A percentile compares a stretch with the other conserved stretches of the same genome.
These are phyloP conservation scores for Entomophthora muscae DNA, from an alignment of 371 early-diverging fungal species.

Conservation along the genomic window DNA sequence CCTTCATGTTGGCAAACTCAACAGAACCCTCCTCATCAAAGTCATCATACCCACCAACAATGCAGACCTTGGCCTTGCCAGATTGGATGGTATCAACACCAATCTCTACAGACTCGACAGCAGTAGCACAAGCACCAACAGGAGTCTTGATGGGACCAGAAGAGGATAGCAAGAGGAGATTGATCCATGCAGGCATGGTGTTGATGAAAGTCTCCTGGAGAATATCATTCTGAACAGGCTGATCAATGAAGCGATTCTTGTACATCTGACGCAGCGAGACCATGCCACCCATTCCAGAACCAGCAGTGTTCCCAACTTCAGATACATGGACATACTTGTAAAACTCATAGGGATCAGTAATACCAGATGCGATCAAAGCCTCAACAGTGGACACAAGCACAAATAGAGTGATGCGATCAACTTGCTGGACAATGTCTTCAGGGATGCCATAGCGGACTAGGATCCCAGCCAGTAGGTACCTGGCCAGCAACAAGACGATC, in stretches of 20 bases:
- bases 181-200: too few species aligned
- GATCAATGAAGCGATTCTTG: constrained; percentile 57
- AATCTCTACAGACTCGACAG: constrained; percentile 80
- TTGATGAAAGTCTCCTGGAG: constrained; percentile 82
- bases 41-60: constrained; percentile 92
- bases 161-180: too few species aligned
- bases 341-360: constrained; percentile 94
- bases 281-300: constrained; percentile 80
- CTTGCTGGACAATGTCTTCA: constrained; percentile 78
- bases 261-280: constrained; percentile 59
- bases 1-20: too few species aligned
- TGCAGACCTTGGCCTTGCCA: constrained; percentile 86
- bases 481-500: too few species aligned
- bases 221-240: constrained; percentile 83
- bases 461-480: constrained; percentile 91
- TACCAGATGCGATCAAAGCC: constrained; percentile 78
- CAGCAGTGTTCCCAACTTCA: constrained; percentile 84
- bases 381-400: constrained; percentile 83
- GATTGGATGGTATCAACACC: constrained; percentile 77
- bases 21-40: constrained; percentile 84
- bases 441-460: constrained; percentile 85
- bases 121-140: too few species aligned
- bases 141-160: too few species aligned
- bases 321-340: too few species aligned
- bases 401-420: constrained; percentile 78